Base-by-base conservation (phyloP, 345 rosid species). In the Populus nigra region DNA sequence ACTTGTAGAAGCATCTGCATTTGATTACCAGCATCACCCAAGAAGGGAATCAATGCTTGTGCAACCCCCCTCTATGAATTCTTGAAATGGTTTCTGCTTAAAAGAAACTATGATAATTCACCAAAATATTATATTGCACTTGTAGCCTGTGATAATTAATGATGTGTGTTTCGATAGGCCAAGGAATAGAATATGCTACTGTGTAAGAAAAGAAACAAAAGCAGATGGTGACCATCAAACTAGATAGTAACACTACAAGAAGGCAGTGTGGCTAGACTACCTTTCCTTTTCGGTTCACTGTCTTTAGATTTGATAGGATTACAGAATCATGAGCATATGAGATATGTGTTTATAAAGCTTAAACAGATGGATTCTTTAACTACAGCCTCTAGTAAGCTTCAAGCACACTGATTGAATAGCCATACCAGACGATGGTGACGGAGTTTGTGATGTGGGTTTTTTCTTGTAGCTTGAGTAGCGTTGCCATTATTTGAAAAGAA, bases 111-210 rank as follows among this genome's bases (percentile, higher is more conserved):
- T 25, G 66, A 62, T 62, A 15, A 25, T 62, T 62, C 13, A 18
- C 29, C 17, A 62, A n/a, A 25, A 62, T 62, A 62, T 29, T 25
- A 25, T 10, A 36, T 4, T 29, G 23, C 15, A 15, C 15, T 1
- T 35, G 45, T 41, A 41, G 39, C 8, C 39, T 38, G 39, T 36
- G 39, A 38, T 38, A 38, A 38, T 38, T 38, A 38, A 41, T 41
- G 45, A 41, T 41, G 45, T 10, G 12, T 41, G 22, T 17, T 1
- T 17, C 7, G 5, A 0, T 5, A 50, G 57, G 57, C 22, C 20
- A 50, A 33, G 72, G 77, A 84, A 81, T 75, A 75, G 86, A 79
- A 86, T 83, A 82, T 79, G 85, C 73, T 57, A 65, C 53, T 36
- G 35, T 61, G 16, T 53, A n/a, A 22, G 25, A 8, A 55, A 55